Base-by-base conservation (phyloP, 2,329 filamentous ascomycete species). In the Ophiostoma montium region DNA sequence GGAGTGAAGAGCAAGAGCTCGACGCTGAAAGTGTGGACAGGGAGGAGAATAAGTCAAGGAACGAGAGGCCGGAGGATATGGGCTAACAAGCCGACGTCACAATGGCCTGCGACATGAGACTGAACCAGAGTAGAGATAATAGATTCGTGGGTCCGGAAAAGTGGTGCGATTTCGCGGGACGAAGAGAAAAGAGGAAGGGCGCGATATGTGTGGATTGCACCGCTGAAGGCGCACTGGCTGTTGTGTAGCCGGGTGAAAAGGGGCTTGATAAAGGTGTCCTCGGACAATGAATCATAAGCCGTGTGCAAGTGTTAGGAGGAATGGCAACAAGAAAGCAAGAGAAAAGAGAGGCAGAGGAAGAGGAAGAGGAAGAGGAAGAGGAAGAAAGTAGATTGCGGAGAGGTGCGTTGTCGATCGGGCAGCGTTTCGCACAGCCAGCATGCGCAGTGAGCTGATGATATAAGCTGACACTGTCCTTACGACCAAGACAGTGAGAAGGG, bases 61-160 rank as follows among this genome's bases (percentile, higher is more conserved):
- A 38, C 18, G 27, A 38, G 35, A 47, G 7, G 21, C 16, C n/a
- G 13, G 13, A 41, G 19, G 35, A 45, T 31, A 46, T 43, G 51
- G 51, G 39, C 39, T 46, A 38, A 46, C 13, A 50, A 50, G 48
- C 39, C 50, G 50, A 52, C 47, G 50, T 49, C 50, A 47, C 47
- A 47, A 33, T 45, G 15, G 23, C 42, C 43, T 35, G 48, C 33
- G 44, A 48, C 44, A 52, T 50, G 47, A 21, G 50, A 35, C 18
- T 43, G 35, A 39, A 35, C 42, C 18, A 33, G 16, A 23, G 39
- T 36, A 42, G 27, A 30, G 32, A 10, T 44, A 18, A 13, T 27
- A 13, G 16, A 33, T 8, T 44, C 42, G 42, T 44, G 42, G 42
- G 42, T 23, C 42, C 42, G 23, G 18, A 41, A 41, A 48, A 31